Base-by-base conservation (phyloP, 225 moss, liverwort and hornwort genomes). In the Antitrichia curtipendula region DNA sequence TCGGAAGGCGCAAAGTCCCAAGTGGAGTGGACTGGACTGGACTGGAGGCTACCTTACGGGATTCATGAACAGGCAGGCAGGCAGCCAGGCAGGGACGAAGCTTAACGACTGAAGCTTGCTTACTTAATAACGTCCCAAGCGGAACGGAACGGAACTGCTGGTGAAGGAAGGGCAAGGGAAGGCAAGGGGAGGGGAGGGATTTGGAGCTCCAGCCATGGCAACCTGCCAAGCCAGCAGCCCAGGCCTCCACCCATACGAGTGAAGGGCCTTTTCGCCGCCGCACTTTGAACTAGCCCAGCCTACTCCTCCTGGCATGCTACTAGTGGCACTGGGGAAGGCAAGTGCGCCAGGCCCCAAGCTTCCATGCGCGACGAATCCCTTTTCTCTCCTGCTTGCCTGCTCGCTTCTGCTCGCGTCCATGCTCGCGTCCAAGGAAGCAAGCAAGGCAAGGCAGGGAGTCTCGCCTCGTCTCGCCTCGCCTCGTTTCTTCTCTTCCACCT, bases 201-300 rank as follows among this genome's bases (percentile, higher is more conserved):
- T 43, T 9, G 45, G 24, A 64, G 49, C 62, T 81, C 41, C 60
- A 81, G 62, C 81, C 65, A 78, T 73, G 81, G 87, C 72, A 53
- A 24, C 70, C 72, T 87, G 86, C 81, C 81, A 79, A 60, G 47
- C 62, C 62, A 80, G 60, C 80, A 40, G 59, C 12, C 45, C 58
- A 50, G 75, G 75, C 74, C 74, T 74, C 53, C 31, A 86, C 65
- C 52, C 85, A 63, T 53, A 27, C 75, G 41, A 82, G 87, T 63
- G 71, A 87, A 36, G 63, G 76, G 77, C 83, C 78, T 88, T 88
- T 84, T 85, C 88, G 88, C 88, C 88, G 88, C 88, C 88, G 88
- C 88, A 88, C 88, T 84, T 88, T 71, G 70, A 84, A 84, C 47
- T 60, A 81, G 84, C 84, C 82, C 78, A 31, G 75, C 83, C 88